A percentile compares a stretch with the other conserved stretches of the same genome.
phyloP scores from a whole-genome alignment of 2,329 filamentous ascomycete species.

The Neofusicoccum kwambonambiense region DNA sequence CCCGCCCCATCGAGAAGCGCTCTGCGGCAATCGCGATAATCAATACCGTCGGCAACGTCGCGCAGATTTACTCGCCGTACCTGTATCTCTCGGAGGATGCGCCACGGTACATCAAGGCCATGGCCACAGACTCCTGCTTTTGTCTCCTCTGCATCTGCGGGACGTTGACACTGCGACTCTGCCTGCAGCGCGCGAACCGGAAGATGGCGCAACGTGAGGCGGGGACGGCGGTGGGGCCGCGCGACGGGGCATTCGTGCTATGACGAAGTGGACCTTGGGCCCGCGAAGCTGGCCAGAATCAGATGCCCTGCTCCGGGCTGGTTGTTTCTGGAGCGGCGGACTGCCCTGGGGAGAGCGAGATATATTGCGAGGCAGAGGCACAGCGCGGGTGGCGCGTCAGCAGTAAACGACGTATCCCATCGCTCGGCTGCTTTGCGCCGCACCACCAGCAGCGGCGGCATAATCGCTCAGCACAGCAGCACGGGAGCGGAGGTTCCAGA shows the following conservation, averaged over 20 bases:
- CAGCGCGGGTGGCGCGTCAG: too few species aligned
- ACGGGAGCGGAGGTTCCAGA: neutral
- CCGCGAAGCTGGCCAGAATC: neutral
- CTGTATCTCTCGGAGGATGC: neutral
- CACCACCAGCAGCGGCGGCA: too few species aligned
- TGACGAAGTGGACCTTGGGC: neutral
- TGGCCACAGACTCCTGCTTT: neutral
- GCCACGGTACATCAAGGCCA: neutral
- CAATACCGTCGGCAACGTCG: neutral
- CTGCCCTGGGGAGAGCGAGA: too few species aligned
- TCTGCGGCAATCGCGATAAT: slow-evolving; percentile 2
- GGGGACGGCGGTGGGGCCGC: slow-evolving; percentile 4
- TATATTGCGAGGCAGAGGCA: neutral
- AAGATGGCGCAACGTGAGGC: neutral
- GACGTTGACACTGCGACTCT: neutral
- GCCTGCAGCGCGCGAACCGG: slow-evolving; percentile 7
- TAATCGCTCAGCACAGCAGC: too few species aligned
- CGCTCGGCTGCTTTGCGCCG: too few species aligned
- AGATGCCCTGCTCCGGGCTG: neutral
- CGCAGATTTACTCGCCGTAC: neutral
- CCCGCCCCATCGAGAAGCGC: neutral
- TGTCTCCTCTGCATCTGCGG: neutral
- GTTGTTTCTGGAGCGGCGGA: neutral
- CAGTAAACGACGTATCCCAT: too few species aligned
- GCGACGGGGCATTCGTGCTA: neutral